Evolutionary conservation across 306 rosid species (phyloP).

Genomic region (Malus asiatica): DNA sequence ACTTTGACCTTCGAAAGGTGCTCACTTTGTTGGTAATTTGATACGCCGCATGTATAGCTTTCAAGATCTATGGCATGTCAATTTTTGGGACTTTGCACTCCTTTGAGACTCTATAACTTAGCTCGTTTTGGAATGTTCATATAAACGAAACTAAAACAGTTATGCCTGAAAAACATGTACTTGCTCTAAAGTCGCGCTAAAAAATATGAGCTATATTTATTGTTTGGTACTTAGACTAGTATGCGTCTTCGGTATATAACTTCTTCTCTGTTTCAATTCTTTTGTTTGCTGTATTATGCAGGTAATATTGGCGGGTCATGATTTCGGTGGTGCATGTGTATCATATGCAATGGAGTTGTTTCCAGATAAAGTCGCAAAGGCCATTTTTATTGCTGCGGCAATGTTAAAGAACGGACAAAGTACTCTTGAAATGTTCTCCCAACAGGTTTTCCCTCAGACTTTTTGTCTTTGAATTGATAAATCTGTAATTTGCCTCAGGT

Average conservation of each 20-base stretch:
- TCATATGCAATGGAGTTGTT: slow-evolving; percentile 83
- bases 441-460: slow-evolving; percentile 51
- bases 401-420: slow-evolving; percentile 80
- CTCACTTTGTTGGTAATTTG: background rate
- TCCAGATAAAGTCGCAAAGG: slow-evolving; percentile 72
- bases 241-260: background rate
- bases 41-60: background rate
- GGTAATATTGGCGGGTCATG: slow-evolving; percentile 98
- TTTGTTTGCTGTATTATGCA: slow-evolving; percentile 19
- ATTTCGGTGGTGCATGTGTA: slow-evolving; percentile 91
- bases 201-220: background rate
- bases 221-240: background rate
- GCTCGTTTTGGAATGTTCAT: background rate
- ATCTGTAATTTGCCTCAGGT: background rate
- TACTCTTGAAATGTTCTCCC: slow-evolving; percentile 78
- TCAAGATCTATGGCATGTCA: background rate
- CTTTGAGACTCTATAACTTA: background rate
- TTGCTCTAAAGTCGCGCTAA: background rate
- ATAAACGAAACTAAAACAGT: background rate
- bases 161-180: background rate
- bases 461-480: slow-evolving; percentile 4
- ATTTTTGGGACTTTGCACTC: background rate
- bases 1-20: background rate
- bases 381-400: slow-evolving; percentile 84
- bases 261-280: background rate